Base-by-base conservation (phyloP, 2,329 filamentous ascomycete genomes). In the Amphichorda felina region DNA sequence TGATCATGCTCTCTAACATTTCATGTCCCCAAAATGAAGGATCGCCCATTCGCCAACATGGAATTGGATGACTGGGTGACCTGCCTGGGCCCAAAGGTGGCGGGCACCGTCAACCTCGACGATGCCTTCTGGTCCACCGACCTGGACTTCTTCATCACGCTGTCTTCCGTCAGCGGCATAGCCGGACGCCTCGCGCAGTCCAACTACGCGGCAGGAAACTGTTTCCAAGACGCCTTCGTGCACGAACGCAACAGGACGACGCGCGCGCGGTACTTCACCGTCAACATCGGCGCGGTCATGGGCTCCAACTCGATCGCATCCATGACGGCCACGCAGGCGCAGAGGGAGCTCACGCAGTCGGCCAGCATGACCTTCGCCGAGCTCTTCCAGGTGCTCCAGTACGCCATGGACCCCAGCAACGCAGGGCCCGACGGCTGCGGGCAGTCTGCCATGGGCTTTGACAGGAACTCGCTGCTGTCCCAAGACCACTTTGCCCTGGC, bases 121-220 rank as follows among this genome's bases (percentile, higher is more conserved):
- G 38, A 55, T 6, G 40, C 46, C 8, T 43, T 55, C 3, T 21
- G 38, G 8, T 41, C 44, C 0, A 33, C 35, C 3, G 30, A 43
- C 7, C 42, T 57, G 1, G 55, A 59, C 38, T 60, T 64, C 40
- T 59, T 63, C 42, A 39, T 63, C 50, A 66, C 68, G 59, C 4
- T 66, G 56, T 19, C 53, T 59, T 7, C 55, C 57, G 1, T 13
- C 57, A 56, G 46, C 1, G 49, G 48, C 14, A 41, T 53, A 6
- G 34, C 56, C 7, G 59, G 54, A 10, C 43, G 48, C 17, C 38
- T 45, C 5, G 47, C 45, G 2, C 59, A 62, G 40, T 45, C 50
- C 35, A 59, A 56, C 39, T 65, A 37, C 25, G 9, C 24, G 9
- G 17, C 15, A 14, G 15, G 17, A 11, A 10, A 63, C 60, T 38